Evolutionary conservation across 352 stramenopile genomes (phyloP).

Genomic region (Globisporangium nunn): DNA sequence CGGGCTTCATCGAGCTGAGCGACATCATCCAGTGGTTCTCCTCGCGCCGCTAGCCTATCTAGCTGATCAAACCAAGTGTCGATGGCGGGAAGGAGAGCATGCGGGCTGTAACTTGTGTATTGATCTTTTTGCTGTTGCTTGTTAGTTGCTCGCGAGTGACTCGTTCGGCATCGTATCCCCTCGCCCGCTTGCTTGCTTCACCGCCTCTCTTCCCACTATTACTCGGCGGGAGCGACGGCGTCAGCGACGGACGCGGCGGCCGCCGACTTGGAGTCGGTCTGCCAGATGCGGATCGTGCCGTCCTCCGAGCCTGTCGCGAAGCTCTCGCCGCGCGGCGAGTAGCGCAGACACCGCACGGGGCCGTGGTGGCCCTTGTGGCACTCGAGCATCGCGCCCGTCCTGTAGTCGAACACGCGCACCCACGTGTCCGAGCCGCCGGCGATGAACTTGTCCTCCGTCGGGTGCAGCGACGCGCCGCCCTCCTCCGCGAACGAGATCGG

Average conservation of each 20-base stretch:
- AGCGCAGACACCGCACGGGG: conserved; percentile 95
- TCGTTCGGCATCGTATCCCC: background rate
- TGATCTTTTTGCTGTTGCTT: background rate
- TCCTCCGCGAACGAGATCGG: conserved; percentile 89
- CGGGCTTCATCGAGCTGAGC: conserved; percentile 73
- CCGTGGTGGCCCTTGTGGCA: conserved; percentile 98
- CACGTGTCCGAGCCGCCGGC: conserved; percentile 93
- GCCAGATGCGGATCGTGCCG: conserved; percentile 97
- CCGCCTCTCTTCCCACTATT: background rate
- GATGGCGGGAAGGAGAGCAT: too few species aligned
- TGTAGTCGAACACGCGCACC: conserved; percentile 95
- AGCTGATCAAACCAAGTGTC: too few species aligned
- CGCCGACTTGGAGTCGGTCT: conserved; percentile 63
- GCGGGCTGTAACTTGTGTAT: background rate
- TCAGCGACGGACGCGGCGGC: conserved; percentile 57
- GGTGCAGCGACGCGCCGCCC: conserved; percentile 86
- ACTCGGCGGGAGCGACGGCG: conserved; percentile 14
- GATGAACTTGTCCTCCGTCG: conserved; percentile 82
- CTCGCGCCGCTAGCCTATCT: conserved; percentile 32
- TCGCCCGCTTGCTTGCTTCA: background rate
- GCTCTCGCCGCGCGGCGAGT: conserved; percentile 87
- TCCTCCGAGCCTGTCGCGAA: conserved; percentile 97
- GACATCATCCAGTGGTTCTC: conserved; percentile 83
- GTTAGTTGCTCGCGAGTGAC: background rate
- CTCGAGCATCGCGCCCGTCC: conserved; percentile 89